Percentiles rank a stretch among this genome's conserved stretches.
phyloP scores from a whole-genome alignment of 2,329 filamentous ascomycete species.

The Fusarium sp. region DNA sequence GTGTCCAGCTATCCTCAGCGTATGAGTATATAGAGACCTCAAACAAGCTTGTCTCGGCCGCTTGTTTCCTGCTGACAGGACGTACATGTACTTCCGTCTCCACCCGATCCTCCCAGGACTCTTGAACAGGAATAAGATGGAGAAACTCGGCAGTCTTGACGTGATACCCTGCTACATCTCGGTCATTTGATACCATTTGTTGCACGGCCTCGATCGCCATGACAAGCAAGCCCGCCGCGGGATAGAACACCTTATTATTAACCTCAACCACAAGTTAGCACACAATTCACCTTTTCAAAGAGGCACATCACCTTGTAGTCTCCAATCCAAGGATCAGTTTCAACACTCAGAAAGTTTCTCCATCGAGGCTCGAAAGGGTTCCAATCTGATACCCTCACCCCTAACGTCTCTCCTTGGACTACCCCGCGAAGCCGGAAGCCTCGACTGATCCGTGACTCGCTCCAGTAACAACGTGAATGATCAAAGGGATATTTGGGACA shows the following conservation, averaged over 20 bases:
- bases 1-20: not conserved
- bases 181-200: not conserved
- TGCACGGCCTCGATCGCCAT: slow-evolving; percentile 57
- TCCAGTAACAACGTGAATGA: slow-evolving; percentile 47
- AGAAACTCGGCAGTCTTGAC: not conserved
- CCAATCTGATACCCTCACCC: slow-evolving; percentile 36
- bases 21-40: not conserved
- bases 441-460: slow-evolving; percentile 42
- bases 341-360: slow-evolving; percentile 37
- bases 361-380: slow-evolving; percentile 41
- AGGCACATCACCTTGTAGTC: slow-evolving; percentile 44
- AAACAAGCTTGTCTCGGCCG: not conserved
- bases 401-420: slow-evolving; percentile 53
- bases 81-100: not conserved
- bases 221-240: slow-evolving; percentile 50
- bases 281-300: not conserved
- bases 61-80: not conserved
- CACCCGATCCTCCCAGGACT: slow-evolving; percentile 2
- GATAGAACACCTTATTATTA: slow-evolving; percentile 5
- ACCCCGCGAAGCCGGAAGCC: slow-evolving; percentile 44
- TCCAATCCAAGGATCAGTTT: slow-evolving; percentile 49
- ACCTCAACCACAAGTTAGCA: slow-evolving; percentile 4
- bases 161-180: not conserved
- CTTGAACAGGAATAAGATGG: not conserved
- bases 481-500: slow-evolving; percentile 9